phyloP scores from a whole-genome alignment of 495 filamentous ascomycete species.

The Hamigera avellanea region DNA sequence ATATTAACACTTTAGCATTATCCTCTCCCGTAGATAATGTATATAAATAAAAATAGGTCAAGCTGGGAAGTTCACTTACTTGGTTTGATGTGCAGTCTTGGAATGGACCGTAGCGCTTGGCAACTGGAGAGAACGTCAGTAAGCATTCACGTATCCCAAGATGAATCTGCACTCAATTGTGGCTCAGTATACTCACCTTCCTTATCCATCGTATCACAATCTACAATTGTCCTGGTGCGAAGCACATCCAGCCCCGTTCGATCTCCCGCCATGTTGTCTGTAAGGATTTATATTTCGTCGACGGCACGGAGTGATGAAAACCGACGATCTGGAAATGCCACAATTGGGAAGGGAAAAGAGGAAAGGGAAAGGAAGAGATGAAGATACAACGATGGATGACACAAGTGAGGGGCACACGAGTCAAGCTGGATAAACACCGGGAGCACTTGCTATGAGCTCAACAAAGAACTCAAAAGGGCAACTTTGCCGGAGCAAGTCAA shows the following conservation, averaged over 20 bases:
- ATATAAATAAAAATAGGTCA: too few species aligned
- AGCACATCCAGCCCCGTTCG: slow-evolving; percentile 23
- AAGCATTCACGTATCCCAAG: slow-evolving; percentile 1
- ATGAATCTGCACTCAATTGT: too few species aligned
- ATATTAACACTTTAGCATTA: too few species aligned
- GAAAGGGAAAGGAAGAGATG: not conserved
- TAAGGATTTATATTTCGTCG: too few species aligned
- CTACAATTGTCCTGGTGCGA: slow-evolving; percentile 39
- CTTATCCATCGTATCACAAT: slow-evolving; percentile 50
- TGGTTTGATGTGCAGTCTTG: slow-evolving; percentile 59
- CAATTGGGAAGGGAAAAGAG: too few species aligned
- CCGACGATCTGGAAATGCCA: not conserved
- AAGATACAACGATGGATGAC: not conserved
- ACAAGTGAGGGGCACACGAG: not conserved
- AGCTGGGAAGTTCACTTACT: too few species aligned
- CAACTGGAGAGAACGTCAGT: slow-evolving; percentile 23
- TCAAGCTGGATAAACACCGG: not conserved
- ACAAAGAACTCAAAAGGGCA: not conserved
- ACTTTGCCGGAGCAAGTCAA: not conserved
- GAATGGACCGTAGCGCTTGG: slow-evolving; percentile 46
- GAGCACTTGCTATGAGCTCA: not conserved
- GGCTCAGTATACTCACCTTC: too few species aligned
- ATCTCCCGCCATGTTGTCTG: slow-evolving; percentile 7
- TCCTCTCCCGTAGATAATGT: too few species aligned
- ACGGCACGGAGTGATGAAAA: not conserved